Evolutionary conservation across 371 early-diverging fungal genomes (phyloP), one percentile per base, ranked within the genome.

Genomic region (Haplosporangium sp.): DNA sequence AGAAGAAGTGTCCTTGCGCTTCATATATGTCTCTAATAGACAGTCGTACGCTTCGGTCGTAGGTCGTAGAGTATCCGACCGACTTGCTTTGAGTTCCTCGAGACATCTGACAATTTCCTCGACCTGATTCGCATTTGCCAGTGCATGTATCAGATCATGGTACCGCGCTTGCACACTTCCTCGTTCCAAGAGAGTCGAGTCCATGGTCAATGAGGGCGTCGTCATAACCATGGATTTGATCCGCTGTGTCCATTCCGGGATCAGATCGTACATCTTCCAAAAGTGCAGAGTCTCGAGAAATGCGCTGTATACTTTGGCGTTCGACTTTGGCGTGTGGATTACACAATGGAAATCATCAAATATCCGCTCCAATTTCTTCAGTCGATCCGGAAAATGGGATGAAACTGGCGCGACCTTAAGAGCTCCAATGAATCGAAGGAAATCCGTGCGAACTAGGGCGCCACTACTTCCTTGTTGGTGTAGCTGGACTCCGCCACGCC

Each of bases 281-380:
- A 63, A 76, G n/a, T 59, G 58, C 12, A 76, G 41, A 0, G 77
- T 71, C 6, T 63, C 67, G 48, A 76, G 13, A 41, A 76, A 71
- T 13, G 67, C 55, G 14, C 36, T 60, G 38, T 76, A 76, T 1
- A 71, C 68, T 18, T 52, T 67, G 41, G 57, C 67, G 36, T 76
- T 76, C 8, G 77, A 76, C 40, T 63, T 76, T 1, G 62, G 72
- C 1, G 50, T 52, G 5, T 48, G n/a, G 38, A 76, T 63, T 9
- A 54, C 72, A 9, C 16, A 9, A 43, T 76, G 77, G 47, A 67
- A 76, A 43, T 76, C 77, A 13, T 71, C 71, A 57, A 76, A 71
- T 18, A 76, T 10, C 38, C 36, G 55, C n/a, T 76, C 64, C 53
- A 76, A 57, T 50, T 41, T 70, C 4, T 13, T 16, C 6, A 69